Evolutionary conservation across 2,329 filamentous ascomycete species (phyloP).

Genomic region (Pyrenochaeta sp.): DNA sequence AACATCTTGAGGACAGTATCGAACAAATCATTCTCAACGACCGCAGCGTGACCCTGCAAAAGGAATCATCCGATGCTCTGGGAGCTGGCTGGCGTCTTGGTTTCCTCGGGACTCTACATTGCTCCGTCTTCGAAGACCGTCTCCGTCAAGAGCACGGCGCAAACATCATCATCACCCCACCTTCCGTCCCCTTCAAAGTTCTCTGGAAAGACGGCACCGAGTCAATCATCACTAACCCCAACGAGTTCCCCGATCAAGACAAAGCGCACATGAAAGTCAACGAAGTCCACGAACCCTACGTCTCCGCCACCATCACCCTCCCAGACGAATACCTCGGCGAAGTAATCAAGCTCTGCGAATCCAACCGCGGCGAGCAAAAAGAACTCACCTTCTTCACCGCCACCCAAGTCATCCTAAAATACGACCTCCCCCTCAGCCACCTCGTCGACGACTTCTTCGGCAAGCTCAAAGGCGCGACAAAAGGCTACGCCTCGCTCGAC

Average conservation of each 20-base stretch:
- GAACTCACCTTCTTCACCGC: slow-evolving; percentile 90
- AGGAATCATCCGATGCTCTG: slow-evolving; percentile 92
- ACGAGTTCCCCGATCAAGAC: slow-evolving; percentile 82
- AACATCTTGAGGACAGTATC: slow-evolving; percentile 90
- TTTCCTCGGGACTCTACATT: slow-evolving; percentile 95
- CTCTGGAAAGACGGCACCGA: slow-evolving; percentile 79
- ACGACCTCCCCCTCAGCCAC: slow-evolving; percentile 85
- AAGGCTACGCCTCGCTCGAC: slow-evolving; percentile 94
- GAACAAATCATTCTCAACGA: slow-evolving; percentile 94
- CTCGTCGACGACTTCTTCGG: slow-evolving; percentile 97
- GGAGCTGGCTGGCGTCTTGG: slow-evolving; percentile 94
- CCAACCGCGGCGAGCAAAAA: slow-evolving; percentile 85
- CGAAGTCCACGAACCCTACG: slow-evolving; percentile 76
- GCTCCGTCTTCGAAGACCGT: slow-evolving; percentile 98
- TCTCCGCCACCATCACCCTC: slow-evolving; percentile 84
- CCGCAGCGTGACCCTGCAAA: slow-evolving; percentile 89
- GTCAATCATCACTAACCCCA: slow-evolving; percentile 82
- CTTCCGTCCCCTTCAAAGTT: slow-evolving; percentile 90
- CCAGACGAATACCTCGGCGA: slow-evolving; percentile 94
- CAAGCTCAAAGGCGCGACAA: slow-evolving; percentile 90
- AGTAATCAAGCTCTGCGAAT: slow-evolving; percentile 93
- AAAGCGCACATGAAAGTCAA: slow-evolving; percentile 60
- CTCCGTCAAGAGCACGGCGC: slow-evolving; percentile 92
- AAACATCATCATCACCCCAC: slow-evolving; percentile 95
- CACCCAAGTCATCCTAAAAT: slow-evolving; percentile 93